Conservation (phyloP, 2,329 filamentous ascomycete genomes). For the Emmonsiellopsis sp. region DNA sequence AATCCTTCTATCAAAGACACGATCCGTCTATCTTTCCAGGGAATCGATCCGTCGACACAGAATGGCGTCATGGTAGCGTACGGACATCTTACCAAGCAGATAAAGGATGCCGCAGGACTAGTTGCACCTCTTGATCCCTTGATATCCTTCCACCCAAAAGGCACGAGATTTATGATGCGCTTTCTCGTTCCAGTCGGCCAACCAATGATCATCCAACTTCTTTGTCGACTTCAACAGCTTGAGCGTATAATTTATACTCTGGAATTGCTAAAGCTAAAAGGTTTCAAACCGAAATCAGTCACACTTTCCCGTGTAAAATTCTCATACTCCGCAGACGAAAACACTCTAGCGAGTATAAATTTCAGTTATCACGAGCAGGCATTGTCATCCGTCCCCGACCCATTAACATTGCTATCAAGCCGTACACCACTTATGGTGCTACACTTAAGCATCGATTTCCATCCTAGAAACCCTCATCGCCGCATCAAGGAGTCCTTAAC, state of each 20-base stretch:
- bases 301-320: conserved; percentile 28
- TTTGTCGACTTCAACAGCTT: conserved; percentile 29
- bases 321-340: conserved; percentile 21
- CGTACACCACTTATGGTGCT: background rate
- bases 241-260: conserved; percentile 27
- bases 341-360: conserved; percentile 22
- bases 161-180: conserved; percentile 28
- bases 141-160: conserved; percentile 24
- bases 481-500: conserved; percentile 31
- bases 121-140: conserved; percentile 20
- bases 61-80: conserved; percentile 26
- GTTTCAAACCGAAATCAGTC: conserved; percentile 22
- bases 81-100: conserved; percentile 21
- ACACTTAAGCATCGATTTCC: conserved; percentile 25
- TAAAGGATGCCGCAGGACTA: conserved; percentile 19
- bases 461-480: conserved; percentile 28
- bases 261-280: conserved; percentile 24
- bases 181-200: conserved; percentile 27
- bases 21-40: conserved; percentile 28
- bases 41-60: conserved; percentile 25
- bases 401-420: background rate
- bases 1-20: conserved; percentile 24
- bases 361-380: conserved; percentile 19
- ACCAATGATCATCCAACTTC: conserved; percentile 24
- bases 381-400: conserved; percentile 13